Conservation (phyloP, 306 rosid genomes). For the Cercis canadensis region DNA sequence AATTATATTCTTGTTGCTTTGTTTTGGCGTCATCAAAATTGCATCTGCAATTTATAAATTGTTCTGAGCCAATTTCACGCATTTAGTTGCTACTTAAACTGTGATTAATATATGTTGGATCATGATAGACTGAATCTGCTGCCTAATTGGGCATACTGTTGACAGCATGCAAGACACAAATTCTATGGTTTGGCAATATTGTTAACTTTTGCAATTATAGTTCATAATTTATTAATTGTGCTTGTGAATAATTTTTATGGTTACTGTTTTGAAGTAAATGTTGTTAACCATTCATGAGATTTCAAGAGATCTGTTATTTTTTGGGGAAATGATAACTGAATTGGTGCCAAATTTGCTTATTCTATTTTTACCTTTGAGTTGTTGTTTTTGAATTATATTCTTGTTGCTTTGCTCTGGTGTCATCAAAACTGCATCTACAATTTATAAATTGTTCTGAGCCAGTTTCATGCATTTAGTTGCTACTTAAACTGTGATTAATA, state of each 20-base stretch:
- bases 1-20: conserved; percentile 12
- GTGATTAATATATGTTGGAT: not conserved
- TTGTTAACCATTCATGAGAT: too few relatives aligned
- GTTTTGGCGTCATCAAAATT: conserved; percentile 13
- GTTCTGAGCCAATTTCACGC: not conserved
- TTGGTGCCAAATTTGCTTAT: too few relatives aligned
- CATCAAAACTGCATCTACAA: too few relatives aligned
- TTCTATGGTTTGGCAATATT: not conserved
- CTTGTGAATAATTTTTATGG: not conserved
- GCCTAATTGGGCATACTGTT: conserved; percentile 11
- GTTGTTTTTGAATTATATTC: too few relatives aligned
- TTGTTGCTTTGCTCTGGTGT: too few relatives aligned
- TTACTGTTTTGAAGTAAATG: not conserved
- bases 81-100: conserved; percentile 5
- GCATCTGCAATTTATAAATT: conserved; percentile 16
- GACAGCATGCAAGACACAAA: not conserved
- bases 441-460: too few relatives aligned
- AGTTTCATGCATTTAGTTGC: too few relatives aligned
- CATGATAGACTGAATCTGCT: not conserved
- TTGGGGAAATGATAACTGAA: too few relatives aligned
- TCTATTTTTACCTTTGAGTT: too few relatives aligned
- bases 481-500: conserved; percentile 4
- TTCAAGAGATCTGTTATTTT: too few relatives aligned
- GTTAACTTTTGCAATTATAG: not conserved
- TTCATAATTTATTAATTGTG: not conserved